Percentiles rank a stretch among this genome's conserved stretches.
phyloP scores from a whole-genome alignment of 805 yeast genomes.

The Ogataea pilisensis region DNA sequence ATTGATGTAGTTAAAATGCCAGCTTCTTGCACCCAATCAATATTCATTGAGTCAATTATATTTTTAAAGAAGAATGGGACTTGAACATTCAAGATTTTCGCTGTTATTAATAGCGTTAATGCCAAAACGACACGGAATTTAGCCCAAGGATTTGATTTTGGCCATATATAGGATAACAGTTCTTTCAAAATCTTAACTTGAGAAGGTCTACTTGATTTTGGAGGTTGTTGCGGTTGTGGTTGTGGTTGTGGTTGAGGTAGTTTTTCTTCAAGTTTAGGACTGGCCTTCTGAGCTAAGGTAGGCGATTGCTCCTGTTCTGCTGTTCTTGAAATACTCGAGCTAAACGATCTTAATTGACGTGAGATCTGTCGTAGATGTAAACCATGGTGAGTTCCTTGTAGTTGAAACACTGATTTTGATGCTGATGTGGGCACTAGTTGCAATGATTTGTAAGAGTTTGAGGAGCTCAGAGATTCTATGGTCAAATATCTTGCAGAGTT shows the following conservation, averaged over 20 bases:
- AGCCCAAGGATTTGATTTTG: slow-evolving; percentile 61
- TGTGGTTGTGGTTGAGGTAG: neutral
- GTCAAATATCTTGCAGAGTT: too few relatives aligned
- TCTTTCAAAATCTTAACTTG: slow-evolving; percentile 58
- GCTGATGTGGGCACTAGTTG: too few relatives aligned
- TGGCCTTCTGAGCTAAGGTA: too few relatives aligned
- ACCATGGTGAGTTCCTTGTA: too few relatives aligned
- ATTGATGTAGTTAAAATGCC: slow-evolving; percentile 63
- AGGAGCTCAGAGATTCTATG: too few relatives aligned
- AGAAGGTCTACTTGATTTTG: slow-evolving; percentile 32
- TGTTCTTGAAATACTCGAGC: too few relatives aligned
- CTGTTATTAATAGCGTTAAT: slow-evolving; percentile 62
- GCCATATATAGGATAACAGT: slow-evolving; percentile 74
- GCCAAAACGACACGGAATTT: slow-evolving; percentile 76
- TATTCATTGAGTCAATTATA: slow-evolving; percentile 88
- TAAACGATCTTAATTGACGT: too few relatives aligned
- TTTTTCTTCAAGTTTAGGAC: too few relatives aligned
- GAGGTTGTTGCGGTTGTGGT: neutral
- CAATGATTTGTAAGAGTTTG: too few relatives aligned
- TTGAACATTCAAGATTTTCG: slow-evolving; percentile 87
- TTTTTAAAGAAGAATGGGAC: slow-evolving; percentile 92
- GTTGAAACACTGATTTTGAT: too few relatives aligned
- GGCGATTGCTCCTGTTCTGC: too few relatives aligned
- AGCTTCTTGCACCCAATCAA: slow-evolving; percentile 69
- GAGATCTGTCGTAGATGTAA: too few relatives aligned